phyloP scores from a whole-genome alignment of 1,139 yeast species.

The Debaryomyces robertsiae region DNA sequence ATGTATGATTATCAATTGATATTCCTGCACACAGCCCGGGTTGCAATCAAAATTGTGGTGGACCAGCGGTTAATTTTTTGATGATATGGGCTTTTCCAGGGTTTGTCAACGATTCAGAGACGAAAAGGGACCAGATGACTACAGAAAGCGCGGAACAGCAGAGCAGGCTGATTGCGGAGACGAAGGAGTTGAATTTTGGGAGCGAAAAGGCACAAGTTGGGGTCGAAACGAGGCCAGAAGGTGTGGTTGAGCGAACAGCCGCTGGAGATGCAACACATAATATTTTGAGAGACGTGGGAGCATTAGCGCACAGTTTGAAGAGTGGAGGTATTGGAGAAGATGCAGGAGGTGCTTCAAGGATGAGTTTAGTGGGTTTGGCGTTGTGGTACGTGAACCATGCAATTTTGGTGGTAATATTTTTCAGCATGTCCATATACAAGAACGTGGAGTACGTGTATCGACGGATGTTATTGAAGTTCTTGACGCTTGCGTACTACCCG shows the following conservation, averaged over 20 bases:
- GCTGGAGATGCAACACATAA: constrained; percentile 1
- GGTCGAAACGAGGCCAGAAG: background rate
- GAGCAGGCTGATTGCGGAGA: background rate
- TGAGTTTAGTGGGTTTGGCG: constrained; percentile 2
- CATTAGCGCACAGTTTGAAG: constrained; percentile 5
- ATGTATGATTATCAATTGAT: no score
- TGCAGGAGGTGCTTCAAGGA: background rate
- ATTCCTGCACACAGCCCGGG: constrained; percentile 7
- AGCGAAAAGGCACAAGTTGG: background rate
- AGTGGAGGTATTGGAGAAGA: background rate
- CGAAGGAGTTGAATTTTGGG: background rate
- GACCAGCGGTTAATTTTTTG: constrained; percentile 7
- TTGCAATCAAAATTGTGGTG: constrained; percentile 6
- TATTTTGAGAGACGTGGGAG: constrained; percentile 1
- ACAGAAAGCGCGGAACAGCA: background rate
- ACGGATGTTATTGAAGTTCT: constrained; percentile 55
- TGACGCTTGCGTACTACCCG: constrained; percentile 73
- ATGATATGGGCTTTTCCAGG: background rate
- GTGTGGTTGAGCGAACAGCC: background rate
- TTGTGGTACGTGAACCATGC: constrained; percentile 24
- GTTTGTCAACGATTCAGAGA: background rate
- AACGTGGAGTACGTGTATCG: constrained; percentile 56
- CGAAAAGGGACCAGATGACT: background rate
- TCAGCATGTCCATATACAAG: constrained; percentile 57
- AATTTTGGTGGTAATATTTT: constrained; percentile 55